A percentile compares a stretch with the other conserved stretches of the same genome.
These are phyloP conservation scores for Aspergillus cejpii DNA, from an alignment of 2,329 filamentous ascomycete species.

Conservation along the genomic window DNA sequence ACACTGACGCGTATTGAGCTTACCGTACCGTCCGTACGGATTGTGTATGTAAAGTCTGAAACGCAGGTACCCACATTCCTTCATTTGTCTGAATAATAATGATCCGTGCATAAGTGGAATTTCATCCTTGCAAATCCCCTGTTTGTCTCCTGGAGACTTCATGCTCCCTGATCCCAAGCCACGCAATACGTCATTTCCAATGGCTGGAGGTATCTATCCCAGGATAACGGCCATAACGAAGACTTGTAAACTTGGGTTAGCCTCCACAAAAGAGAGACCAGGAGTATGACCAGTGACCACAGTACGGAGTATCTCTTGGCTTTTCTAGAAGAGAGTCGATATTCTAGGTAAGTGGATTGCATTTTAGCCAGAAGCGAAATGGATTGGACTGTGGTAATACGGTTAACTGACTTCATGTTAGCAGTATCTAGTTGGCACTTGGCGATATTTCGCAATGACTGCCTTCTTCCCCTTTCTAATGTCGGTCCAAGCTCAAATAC, in stretches of 20 bases:
- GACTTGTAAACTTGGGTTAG: no score
- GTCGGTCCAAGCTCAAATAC: no score
- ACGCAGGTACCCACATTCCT: background rate
- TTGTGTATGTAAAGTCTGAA: background rate
- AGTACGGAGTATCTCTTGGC: no score
- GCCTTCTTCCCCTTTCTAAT: no score
- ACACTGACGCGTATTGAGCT: slow-evolving; percentile 17
- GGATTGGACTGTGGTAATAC: background rate
- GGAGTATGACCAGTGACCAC: no score
- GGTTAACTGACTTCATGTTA: background rate
- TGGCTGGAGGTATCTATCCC: no score
- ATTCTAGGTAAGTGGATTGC: background rate
- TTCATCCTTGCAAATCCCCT: background rate
- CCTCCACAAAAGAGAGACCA: no score
- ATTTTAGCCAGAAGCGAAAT: background rate
- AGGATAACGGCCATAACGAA: no score
- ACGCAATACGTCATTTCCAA: no score
- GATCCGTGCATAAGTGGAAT: background rate
- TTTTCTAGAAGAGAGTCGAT: background rate
- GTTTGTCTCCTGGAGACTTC: no score
- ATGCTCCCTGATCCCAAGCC: no score
- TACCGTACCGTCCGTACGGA: no score
- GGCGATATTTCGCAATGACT: background rate
- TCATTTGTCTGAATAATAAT: background rate
- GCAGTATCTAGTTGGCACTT: background rate